Percentiles rank a stretch among this genome's conserved stretches.
Evolutionary conservation across 306 rosid species (phyloP).

Genomic region (Morella rubra): DNA sequence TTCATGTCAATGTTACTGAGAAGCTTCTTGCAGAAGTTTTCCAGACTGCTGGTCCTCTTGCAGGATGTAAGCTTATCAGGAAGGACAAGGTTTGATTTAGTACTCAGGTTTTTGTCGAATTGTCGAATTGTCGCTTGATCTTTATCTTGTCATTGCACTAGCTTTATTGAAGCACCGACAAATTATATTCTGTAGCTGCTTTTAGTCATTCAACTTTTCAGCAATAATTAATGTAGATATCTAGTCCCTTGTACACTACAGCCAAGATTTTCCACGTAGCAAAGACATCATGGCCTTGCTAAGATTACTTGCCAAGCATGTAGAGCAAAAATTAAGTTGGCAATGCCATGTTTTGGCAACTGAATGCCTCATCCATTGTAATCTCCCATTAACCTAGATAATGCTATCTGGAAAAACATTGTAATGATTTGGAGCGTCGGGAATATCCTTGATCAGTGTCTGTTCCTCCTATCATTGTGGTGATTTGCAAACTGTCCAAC

Average conservation of each 20-base stretch:
- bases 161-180: constrained; percentile 7
- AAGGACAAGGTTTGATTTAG: constrained; percentile 53
- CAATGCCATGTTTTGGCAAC: constrained; percentile 14
- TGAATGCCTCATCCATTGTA: not conserved
- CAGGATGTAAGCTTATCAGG: constrained; percentile 63
- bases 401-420: constrained; percentile 8
- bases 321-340: constrained; percentile 22
- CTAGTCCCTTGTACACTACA: not conserved
- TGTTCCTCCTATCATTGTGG: constrained; percentile 14
- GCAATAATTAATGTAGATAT: not conserved
- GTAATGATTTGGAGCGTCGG: constrained; percentile 26
- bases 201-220: constrained; percentile 10
- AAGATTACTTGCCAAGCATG: not conserved
- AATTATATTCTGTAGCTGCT: constrained; percentile 2
- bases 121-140: not conserved
- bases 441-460: not conserved
- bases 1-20: constrained; percentile 61
- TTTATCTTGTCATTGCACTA: not conserved
- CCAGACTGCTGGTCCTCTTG: constrained; percentile 63
- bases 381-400: not conserved
- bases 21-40: constrained; percentile 63
- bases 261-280: constrained; percentile 2
- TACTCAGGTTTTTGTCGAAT: constrained; percentile 10
- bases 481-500: constrained; percentile 20
- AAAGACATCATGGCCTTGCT: constrained; percentile 23